Evolutionary conservation across 1,284 basidiomycete genomes (phyloP), one percentile per base, ranked within the genome.

Genomic region (Coriolopsis trogii): DNA sequence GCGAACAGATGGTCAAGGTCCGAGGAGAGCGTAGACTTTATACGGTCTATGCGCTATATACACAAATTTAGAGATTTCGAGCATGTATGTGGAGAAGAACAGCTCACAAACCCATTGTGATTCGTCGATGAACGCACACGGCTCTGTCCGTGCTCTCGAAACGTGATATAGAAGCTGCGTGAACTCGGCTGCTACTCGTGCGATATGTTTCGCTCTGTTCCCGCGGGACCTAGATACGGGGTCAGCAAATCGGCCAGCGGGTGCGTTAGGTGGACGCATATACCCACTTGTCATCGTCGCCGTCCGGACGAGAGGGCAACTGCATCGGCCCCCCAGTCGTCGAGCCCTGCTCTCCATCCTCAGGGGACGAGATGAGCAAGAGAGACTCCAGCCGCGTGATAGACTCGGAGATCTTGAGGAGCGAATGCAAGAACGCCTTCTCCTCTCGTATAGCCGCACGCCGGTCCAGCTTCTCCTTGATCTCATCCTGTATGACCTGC

Each of bases 121-220:
- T 57, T 89, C 87, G 51, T 89, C 80, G 2, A 95, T 83, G 62
- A 93, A 93, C 8, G 77, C 78, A 66, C 91, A 92, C 2, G 80
- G 79, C 61, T 93, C 87, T 10, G 74, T 73, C 9, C 82, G 77
- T 15, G 94, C 92, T 67, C 97, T 95, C 15, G 84, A 81, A 31
- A 85, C 80, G 60, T 97, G 89, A 67, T 98, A 98, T 29, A 93
- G 76, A n/a, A 98, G 78, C 66, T 98, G 94, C 3, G 84, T 92
- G 67, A 95, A 97, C 69, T 97, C 95, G 10, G 86, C 78, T 10
- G 94, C 93, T 13, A 95, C 89, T 42, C 95, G 84, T 13, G 84
- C 81, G 4, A 98, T 78, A 63, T 93, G 87, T 68, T 97, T 97
- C 4, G 89, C 87, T 25, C 81, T 81, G 58, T 83, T 88, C 4